These are phyloP conservation scores for Globisporangium echinulatum DNA, from an alignment of 352 stramenopile species.

Conservation along the genomic window DNA sequence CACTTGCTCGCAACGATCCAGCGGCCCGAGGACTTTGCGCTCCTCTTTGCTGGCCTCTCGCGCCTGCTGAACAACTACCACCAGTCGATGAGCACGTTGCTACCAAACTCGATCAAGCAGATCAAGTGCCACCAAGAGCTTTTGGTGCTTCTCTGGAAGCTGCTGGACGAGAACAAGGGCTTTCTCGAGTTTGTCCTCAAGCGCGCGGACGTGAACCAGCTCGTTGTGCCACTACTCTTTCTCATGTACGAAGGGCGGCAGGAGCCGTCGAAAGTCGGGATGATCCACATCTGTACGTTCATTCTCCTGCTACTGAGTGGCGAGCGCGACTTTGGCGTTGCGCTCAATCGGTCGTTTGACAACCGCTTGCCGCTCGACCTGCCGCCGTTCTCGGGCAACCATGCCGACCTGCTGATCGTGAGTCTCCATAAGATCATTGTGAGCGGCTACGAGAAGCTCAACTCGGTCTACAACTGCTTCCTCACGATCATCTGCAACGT, in stretches of 20 bases:
- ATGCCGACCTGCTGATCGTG: constrained; percentile 96
- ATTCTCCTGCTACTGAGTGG: constrained; percentile 95
- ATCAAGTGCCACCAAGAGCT: constrained; percentile 97
- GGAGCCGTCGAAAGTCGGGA: constrained; percentile 90
- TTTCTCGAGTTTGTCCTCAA: constrained; percentile 94
- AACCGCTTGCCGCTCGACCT: constrained; percentile 93
- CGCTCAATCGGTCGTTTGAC: constrained; percentile 95
- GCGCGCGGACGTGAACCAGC: constrained; percentile 90
- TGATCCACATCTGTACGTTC: constrained; percentile 99
- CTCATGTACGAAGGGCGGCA: constrained; percentile 93
- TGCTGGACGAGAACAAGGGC: constrained; percentile 95
- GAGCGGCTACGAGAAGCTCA: constrained; percentile 94
- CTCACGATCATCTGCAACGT: constrained; percentile 99
- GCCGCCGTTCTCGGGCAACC: constrained; percentile 92
- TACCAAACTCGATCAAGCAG: constrained; percentile 91
- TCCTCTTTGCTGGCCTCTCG: constrained; percentile 92
- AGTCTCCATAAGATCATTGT: constrained; percentile 98
- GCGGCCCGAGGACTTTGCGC: constrained; percentile 84
- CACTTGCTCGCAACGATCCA: constrained; percentile 60
- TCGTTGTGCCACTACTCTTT: constrained; percentile 83
- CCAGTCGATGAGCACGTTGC: constrained; percentile 89
- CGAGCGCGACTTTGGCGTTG: constrained; percentile 96
- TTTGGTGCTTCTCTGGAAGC: constrained; percentile 97
- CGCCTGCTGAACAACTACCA: constrained; percentile 97
- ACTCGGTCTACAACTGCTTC: constrained; percentile 98